Evolutionary conservation across 768 basidiomycete species (phyloP).

Genomic region (Botryobasidium botryosum): DNA sequence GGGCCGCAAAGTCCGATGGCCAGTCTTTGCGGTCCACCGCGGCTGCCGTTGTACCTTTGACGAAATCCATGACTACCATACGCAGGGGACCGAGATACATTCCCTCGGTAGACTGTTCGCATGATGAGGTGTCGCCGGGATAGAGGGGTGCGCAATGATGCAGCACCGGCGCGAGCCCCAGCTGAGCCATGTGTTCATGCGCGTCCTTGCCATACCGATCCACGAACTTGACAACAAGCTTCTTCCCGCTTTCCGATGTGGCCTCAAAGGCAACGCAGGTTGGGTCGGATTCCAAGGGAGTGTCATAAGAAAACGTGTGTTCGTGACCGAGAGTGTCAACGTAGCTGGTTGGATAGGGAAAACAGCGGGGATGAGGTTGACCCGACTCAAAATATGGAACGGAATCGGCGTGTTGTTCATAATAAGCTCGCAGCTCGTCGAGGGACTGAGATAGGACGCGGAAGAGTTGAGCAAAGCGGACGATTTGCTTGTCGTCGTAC

Average conservation of each 20-base stretch:
- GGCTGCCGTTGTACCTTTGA: not conserved
- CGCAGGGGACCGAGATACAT: not conserved
- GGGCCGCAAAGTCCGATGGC: too few species aligned
- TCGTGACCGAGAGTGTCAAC: not conserved
- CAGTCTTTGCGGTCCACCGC: not conserved
- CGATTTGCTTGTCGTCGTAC: not conserved
- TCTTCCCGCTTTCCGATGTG: not conserved
- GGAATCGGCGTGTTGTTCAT: too few species aligned
- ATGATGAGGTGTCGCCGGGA: too few species aligned
- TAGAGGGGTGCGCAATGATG: too few species aligned
- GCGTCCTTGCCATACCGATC: not conserved
- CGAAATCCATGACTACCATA: not conserved
- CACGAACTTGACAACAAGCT: conserved; percentile 5
- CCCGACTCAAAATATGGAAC: not conserved
- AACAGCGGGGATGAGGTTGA: too few species aligned
- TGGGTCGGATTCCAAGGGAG: not conserved
- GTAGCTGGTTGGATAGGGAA: not conserved
- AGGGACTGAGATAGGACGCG: not conserved
- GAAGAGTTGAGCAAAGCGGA: not conserved
- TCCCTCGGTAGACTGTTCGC: not conserved
- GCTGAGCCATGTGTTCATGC: not conserved
- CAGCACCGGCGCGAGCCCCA: not conserved
- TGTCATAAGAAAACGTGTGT: not conserved
- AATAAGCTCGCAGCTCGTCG: not conserved
- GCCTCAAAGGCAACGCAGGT: not conserved